Evolutionary conservation across 2,329 filamentous ascomycete species (phyloP), one percentile per base, ranked within the genome.

Genomic region (Botryotinia convoluta): DNA sequence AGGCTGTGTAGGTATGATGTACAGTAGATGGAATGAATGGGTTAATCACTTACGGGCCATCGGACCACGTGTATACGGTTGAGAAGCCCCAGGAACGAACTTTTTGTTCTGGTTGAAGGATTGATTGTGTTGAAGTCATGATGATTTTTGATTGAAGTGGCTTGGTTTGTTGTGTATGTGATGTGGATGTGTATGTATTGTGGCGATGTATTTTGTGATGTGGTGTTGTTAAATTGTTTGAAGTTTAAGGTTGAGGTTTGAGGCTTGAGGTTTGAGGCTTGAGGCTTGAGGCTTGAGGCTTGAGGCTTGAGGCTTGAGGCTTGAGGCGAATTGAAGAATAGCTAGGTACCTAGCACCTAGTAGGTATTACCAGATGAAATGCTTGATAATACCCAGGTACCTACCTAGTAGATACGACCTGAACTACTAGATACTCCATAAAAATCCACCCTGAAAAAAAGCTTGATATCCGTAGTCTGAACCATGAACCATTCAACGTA

Each of bases 61-160:
- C 92, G 12, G 87, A 89, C 91, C 91, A 93, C 4, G 90, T 93
- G 76, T 92, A 92, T 79, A 92, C 90, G 68, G 89, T 85, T 4
- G 81, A 77, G 79, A 93, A 94, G 1, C 91, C 91, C 91, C 91
- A 93, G 1, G 87, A 88, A 51, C 85, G 85, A 39, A 93, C 91
- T 78, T 92, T 84, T 68, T 84, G 82, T 80, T 93, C 91, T 54
- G 84, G 83, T 59, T 88, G 84, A 74, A 79, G 81, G 72, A 82
- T 84, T 45, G 84, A 83, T 77, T 84, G 51, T 29, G 44, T 2
- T 22, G 70, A 20, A 72, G 73, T 39, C 77, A 78, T 79, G 35
- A 72, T 54, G 29, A 16, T 18, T 61, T 32, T 29, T 32, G 1
- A 29, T 9, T 16, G 5, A 1, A 44, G 20, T 26, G 14, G 22